These are phyloP conservation scores for Butyriboletus loyo DNA, from an alignment of 768 basidiomycete species.

Conservation along the genomic window DNA sequence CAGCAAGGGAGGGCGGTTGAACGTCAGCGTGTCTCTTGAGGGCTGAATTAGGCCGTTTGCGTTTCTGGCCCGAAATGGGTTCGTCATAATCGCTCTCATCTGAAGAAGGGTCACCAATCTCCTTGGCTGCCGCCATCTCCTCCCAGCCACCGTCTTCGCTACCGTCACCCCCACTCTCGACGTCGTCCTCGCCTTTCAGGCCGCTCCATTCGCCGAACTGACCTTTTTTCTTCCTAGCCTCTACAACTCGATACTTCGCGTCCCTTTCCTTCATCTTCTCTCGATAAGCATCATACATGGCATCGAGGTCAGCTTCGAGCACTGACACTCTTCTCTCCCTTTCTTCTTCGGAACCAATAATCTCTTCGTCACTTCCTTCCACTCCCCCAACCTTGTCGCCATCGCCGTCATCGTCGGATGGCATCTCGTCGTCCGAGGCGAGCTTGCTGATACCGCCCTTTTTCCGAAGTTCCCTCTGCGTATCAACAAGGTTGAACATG, in stretches of 20 bases:
- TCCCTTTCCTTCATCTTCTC: slow-evolving; percentile 78
- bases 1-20: slow-evolving; percentile 47
- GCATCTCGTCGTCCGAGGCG: slow-evolving; percentile 41
- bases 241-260: slow-evolving; percentile 81
- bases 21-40: slow-evolving; percentile 38
- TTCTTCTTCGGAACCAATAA: slow-evolving; percentile 67
- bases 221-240: slow-evolving; percentile 69
- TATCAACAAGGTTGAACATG: slow-evolving; percentile 77
- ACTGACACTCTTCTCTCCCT: slow-evolving; percentile 52
- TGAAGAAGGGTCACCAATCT: slow-evolving; percentile 45
- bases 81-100: slow-evolving; percentile 49
- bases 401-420: slow-evolving; percentile 47
- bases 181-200: slow-evolving; percentile 46
- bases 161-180: slow-evolving; percentile 38
- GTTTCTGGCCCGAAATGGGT: slow-evolving; percentile 37
- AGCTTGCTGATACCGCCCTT: slow-evolving; percentile 40
- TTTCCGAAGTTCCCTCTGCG: slow-evolving; percentile 46
- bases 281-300: slow-evolving; percentile 84
- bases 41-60: slow-evolving; percentile 31
- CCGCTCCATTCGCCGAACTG: slow-evolving; percentile 83
- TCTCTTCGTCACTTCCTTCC: slow-evolving; percentile 39
- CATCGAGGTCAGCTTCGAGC: slow-evolving; percentile 87
- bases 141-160: slow-evolving; percentile 69
- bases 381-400: slow-evolving; percentile 35
- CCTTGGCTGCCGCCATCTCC: slow-evolving; percentile 54